Base-by-base conservation (phyloP, 257 asterid genomes). In the Buddleja alternifolia region DNA sequence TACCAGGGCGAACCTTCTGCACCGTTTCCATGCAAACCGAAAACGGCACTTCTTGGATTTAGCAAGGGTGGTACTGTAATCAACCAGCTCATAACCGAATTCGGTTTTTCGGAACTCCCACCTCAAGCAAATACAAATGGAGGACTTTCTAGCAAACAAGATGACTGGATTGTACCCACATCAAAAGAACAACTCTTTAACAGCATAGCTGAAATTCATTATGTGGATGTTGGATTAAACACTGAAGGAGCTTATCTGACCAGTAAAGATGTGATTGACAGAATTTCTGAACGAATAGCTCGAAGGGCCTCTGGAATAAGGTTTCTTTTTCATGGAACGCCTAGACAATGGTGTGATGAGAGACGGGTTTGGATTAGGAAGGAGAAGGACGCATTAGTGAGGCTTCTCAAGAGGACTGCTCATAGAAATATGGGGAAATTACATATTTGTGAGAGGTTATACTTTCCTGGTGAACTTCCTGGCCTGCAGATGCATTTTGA, bases 151-250 rank as follows among this genome's bases (percentile, higher is more conserved):
- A 37, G 24, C 51, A 61, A 54, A 54, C 79, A 55, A 65, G 84
- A 83, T 42, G 82, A 85, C 70, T 70, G 70, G 70, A 74, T 85
- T 45, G 73, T 83, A 24, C 95, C 98, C 74, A 69, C 80, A 14
- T 82, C 97, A 32, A 93, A 79, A 81, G 94, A 86, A 60, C 57
- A 51, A 64, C 76, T 93, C 48, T 82, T 93, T 56, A 78, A 80
- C 81, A 93, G 96, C 83, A 63, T 90, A 75, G 63, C 88, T 10
- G 99, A 93, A 71, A 68, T 93, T 65, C 99, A 93, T 73, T 93
- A 93, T 34, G 90, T 93, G 77, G 99, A 93, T 54, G 99, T 93
- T 21, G 99, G 99, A 23, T 73, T 93, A 70, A 93, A 93, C 84
- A 34, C 79, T 0, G 61, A 80, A 48, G 97, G 99, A 53, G 97